Percentiles rank a stretch among this genome's conserved stretches.
Conservation (phyloP, 345 rosid genomes). For the Orychophragmus violaceus region DNA sequence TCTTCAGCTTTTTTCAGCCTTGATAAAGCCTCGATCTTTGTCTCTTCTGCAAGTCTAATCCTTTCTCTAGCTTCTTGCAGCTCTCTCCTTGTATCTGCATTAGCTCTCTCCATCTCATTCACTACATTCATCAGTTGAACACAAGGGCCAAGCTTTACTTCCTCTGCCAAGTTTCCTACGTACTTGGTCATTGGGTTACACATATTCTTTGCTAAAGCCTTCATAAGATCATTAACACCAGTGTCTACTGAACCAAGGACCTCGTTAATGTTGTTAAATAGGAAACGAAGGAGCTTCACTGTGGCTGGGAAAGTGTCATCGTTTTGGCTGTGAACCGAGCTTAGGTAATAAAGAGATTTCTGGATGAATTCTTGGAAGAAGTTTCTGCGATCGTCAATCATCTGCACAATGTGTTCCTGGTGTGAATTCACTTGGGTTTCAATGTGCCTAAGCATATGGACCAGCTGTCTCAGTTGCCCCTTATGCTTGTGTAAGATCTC, state of each 20-base stretch:
- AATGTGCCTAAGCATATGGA: constrained; percentile 42
- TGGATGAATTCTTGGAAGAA: constrained; percentile 38
- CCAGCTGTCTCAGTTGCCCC: constrained; percentile 38
- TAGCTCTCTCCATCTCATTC: constrained; percentile 44
- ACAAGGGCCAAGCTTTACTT: constrained; percentile 43
- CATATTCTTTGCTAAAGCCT: constrained; percentile 40
- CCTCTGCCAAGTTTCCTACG: constrained; percentile 41
- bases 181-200: constrained; percentile 56
- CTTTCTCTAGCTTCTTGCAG: constrained; percentile 45
- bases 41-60: constrained; percentile 41
- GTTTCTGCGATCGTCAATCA: constrained; percentile 30
- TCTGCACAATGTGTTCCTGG: constrained; percentile 35
- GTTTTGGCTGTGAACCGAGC: constrained; percentile 33
- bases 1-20: constrained; percentile 41
- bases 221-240: constrained; percentile 44
- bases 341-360: constrained; percentile 30
- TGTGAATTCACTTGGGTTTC: constrained; percentile 45
- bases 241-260: constrained; percentile 43
- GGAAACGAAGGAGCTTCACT: constrained; percentile 36
- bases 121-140: constrained; percentile 36
- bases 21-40: constrained; percentile 36
- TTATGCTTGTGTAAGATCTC: constrained; percentile 44
- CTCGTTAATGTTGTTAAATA: constrained; percentile 34
- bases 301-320: constrained; percentile 31
- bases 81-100: constrained; percentile 35